Percentiles rank a stretch among this genome's conserved stretches.
These are phyloP conservation scores for Peronospora farinosa DNA, from an alignment of 352 stramenopile species.

Conservation along the genomic window DNA sequence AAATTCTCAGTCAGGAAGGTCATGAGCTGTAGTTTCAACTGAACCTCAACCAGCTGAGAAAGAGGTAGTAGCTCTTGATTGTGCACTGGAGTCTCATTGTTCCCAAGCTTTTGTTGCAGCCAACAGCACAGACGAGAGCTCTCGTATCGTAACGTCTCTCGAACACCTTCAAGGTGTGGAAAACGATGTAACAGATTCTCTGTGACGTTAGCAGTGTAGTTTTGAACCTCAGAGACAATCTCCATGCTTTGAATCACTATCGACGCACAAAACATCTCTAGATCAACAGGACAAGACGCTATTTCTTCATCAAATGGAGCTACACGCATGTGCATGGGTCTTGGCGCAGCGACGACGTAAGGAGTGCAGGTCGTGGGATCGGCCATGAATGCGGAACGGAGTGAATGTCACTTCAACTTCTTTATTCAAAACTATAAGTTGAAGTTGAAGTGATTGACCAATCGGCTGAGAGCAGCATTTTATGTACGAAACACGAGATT, in stretches of 20 bases:
- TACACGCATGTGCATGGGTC: conserved; percentile 4
- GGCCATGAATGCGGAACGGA: conserved; percentile 10
- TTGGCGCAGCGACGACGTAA: not conserved
- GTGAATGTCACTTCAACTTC: conserved; percentile 21
- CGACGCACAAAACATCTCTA: conserved; percentile 18
- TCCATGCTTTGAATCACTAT: conserved; percentile 4
- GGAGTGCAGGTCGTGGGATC: no score
- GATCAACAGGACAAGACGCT: conserved; percentile 7
- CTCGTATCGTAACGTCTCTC: not conserved
- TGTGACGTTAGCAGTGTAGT: not conserved
- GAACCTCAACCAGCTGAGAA: not conserved
- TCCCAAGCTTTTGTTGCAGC: conserved; percentile 7
- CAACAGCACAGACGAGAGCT: conserved; percentile 4
- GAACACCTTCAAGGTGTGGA: not conserved
- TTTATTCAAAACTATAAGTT: not conserved
- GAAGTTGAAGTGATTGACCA: not conserved
- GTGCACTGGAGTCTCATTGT: not conserved
- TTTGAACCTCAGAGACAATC: conserved; percentile 9
- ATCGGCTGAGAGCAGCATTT: not conserved
- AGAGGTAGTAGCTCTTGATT: conserved; percentile 8
- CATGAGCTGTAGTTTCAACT: conserved; percentile 8
- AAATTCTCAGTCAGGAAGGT: conserved; percentile 12
- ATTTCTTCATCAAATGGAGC: conserved; percentile 1
- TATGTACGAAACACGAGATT: not conserved
- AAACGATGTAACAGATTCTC: not conserved